Conservation (phyloP, 805 yeast species). For the Myxozyma neglecta region DNA sequence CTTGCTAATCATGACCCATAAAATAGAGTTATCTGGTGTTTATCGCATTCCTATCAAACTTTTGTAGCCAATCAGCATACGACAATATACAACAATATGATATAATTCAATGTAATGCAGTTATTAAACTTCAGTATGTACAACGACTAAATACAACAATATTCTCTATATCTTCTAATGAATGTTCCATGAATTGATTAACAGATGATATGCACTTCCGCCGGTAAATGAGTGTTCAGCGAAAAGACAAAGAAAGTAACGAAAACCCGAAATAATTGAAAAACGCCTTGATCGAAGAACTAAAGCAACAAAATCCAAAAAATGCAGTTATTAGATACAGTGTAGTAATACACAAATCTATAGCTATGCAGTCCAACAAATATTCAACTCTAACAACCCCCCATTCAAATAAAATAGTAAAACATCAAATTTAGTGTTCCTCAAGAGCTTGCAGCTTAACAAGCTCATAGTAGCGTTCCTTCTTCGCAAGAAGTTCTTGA, state of each 20-base stretch:
- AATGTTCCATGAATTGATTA: no score
- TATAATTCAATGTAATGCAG: no score
- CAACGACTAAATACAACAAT: no score
- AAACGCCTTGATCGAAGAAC: not conserved
- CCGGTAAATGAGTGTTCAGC: no score
- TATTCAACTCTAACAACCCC: not conserved
- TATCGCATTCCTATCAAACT: no score
- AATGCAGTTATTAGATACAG: not conserved
- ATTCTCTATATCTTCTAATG: no score
- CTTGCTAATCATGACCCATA: no score
- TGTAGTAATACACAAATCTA: not conserved
- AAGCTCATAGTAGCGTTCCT: conserved; percentile 44
- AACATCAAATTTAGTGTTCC: conserved; percentile 31
- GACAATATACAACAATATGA: no score
- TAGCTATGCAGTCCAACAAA: not conserved
- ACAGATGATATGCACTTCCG: not conserved
- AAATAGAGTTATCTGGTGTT: no score
- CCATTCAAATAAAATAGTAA: not conserved
- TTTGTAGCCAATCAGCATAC: no score
- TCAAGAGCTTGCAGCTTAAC: conserved; percentile 48
- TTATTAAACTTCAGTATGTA: no score
- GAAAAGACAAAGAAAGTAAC: no score
- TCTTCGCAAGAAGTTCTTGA: conserved; percentile 41
- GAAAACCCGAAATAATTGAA: not conserved
- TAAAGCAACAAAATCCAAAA: not conserved